Conservation (phyloP, 768 basidiomycete genomes). For the Goffeauzyma gilvescens region DNA sequence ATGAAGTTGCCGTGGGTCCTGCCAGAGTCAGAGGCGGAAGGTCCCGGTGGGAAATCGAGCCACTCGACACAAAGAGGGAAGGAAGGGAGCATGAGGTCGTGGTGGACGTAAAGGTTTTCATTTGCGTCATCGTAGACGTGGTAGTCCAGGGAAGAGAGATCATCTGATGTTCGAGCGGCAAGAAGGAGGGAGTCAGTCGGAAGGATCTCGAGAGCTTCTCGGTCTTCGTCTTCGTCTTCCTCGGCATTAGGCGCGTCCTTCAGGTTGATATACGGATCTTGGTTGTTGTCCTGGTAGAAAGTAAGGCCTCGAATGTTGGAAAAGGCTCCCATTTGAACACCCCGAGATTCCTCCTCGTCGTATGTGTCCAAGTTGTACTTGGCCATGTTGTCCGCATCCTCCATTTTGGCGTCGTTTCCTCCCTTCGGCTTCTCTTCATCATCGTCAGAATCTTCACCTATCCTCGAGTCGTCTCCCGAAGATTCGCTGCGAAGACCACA, state of each 20-base stretch:
- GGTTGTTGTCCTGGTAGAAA: slow-evolving; percentile 74
- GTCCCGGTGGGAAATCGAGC: slow-evolving; percentile 60
- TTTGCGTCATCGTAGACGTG: slow-evolving; percentile 74
- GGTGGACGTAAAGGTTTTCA: slow-evolving; percentile 73
- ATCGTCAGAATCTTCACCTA: slow-evolving; percentile 43
- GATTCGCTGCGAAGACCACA: background rate
- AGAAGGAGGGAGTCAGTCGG: slow-evolving; percentile 85
- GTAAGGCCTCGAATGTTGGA: slow-evolving; percentile 87
- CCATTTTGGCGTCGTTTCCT: slow-evolving; percentile 5
- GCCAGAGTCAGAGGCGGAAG: slow-evolving; percentile 10
- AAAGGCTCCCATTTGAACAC: slow-evolving; percentile 47
- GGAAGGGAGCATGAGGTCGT: slow-evolving; percentile 91
- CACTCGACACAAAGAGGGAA: slow-evolving; percentile 98
- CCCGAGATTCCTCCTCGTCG: slow-evolving; percentile 49
- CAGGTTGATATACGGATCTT: slow-evolving; percentile 90
- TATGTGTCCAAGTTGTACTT: slow-evolving; percentile 83
- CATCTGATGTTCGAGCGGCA: slow-evolving; percentile 85
- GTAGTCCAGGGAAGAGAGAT: slow-evolving; percentile 83
- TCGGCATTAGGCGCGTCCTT: slow-evolving; percentile 71
- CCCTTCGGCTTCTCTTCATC: slow-evolving; percentile 19
- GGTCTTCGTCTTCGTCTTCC: slow-evolving; percentile 57
- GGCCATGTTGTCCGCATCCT: slow-evolving; percentile 48
- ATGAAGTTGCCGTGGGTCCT: slow-evolving; percentile 56
- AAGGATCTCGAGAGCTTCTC: slow-evolving; percentile 68
- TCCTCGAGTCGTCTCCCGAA: slow-evolving; percentile 35